Evolutionary conservation across 257 asterid genomes (phyloP), one percentile per base, ranked within the genome.

Genomic region (Euphrasia confusa): DNA sequence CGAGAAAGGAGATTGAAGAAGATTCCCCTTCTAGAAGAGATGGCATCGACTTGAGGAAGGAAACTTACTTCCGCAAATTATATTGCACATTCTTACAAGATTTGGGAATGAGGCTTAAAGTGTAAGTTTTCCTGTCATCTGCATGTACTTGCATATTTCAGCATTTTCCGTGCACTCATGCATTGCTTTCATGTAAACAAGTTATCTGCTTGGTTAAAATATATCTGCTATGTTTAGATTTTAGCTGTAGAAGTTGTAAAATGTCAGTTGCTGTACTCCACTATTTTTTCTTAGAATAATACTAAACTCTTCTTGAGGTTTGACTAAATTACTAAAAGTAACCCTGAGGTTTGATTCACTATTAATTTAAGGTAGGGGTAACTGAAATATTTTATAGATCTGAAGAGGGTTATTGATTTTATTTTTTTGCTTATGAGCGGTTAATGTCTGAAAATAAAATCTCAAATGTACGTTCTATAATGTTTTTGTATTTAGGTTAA

Each of bases 91-190:
- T 84, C 59, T 78, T 90, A 66, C 97, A 90, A 76, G 95, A 87
- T 76, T 74, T 90, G 64, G 97, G 96, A 76, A 90, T 90, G 96
- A 74, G 90, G 75, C 96, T 90, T 45, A 90, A 90, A 83, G 95
- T 90, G 95, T 87, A 80, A 83, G 96, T 71, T 24, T 52, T 18
- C 63, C n/a, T 62, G 52, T 27, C 15, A 40, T 53, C 10, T 35
- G 30, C 60, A 4, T 11, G 30, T 48, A 15, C 11, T 21, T 65
- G 5, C 52, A 45, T 45, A 45, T 45, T 45, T 45, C 52, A 45
- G 52, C 52, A 42, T 42, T 42, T 42, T 10, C 2, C 14, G 3
- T 42, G 49, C 14, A 10, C 2, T n/a, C 14, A 10, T 42, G 49
- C 49, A 45, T 45, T 12, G 52, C 52, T 12, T 45, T 42, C 12